Base-by-base conservation (phyloP, 164 flowering plant genomes). In the Umbilicus rupestris region DNA sequence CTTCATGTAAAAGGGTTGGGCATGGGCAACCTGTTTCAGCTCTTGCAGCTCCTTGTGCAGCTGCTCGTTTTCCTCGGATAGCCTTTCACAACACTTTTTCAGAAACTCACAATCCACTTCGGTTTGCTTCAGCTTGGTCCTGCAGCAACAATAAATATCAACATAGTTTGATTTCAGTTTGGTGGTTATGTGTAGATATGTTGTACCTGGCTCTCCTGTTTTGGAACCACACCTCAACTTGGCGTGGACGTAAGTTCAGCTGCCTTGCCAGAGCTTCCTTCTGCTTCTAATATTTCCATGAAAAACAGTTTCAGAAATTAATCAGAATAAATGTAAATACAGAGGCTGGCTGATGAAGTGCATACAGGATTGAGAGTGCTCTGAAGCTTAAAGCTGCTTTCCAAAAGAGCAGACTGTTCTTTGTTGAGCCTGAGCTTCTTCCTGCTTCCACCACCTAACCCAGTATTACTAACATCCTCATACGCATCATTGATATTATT, bases 391-490 rank as follows among this genome's bases (percentile, higher is more conserved):
- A 92, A 92, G 78, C 88, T 89, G 37, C 89, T 90, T 71, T 92
- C 98, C 16, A 92, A 68, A 45, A 92, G 83, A 37, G 94, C 90
- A 60, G 98, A 92, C 65, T 92, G 96, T 20, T 85, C 88, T 60
- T 92, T 92, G 57, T 85, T 92, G 60, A 92, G 92, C 71, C 96
- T 72, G 41, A 92, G 95, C 65, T 89, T 92, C 80, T 87, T 92
- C 72, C 90, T 82, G 0, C 79, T 80, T 3, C 52, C 52, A n/a
- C 52, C 52, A n/a, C 52, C 7, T n/a, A 19, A 47, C 3, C 57
- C 78, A 65, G 66, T 59, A 6, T 79, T 80, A 66, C 68, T 62
- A 9, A 83, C 86, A 65, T 80, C 92, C 59, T 85, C 96, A 50
- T 86, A 93, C 75, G 85, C 94, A 60, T 87, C 92, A 62, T 87